Percentiles rank a stretch among this genome's conserved stretches.
Conservation (phyloP, 2,329 filamentous ascomycete species). For the Aspergillus hortae region DNA sequence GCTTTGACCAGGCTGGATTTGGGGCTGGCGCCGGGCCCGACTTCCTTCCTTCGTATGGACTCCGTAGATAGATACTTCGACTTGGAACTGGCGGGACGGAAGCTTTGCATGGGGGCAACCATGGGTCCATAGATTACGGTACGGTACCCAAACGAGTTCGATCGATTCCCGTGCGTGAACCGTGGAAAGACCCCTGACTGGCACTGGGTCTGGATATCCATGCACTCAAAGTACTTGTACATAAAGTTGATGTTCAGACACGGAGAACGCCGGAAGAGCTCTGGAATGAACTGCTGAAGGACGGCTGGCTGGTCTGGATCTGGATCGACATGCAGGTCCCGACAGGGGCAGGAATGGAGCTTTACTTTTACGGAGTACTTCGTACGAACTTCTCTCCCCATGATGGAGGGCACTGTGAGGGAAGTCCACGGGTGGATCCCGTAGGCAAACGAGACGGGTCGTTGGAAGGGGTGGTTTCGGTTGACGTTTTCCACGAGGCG, state of each 20-base stretch:
- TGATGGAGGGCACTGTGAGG: background rate
- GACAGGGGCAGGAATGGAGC: background rate
- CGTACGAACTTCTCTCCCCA: background rate
- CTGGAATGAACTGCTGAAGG: background rate
- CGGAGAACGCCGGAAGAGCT: background rate
- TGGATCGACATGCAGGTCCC: constrained; percentile 1
- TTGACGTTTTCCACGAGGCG: background rate
- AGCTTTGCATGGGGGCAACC: background rate
- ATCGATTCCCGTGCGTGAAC: background rate
- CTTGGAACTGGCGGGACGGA: background rate
- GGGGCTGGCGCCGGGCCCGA: background rate
- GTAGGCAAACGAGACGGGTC: background rate
- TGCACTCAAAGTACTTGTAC: too few species aligned
- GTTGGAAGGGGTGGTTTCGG: background rate
- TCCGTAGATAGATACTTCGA: background rate
- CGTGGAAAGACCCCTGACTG: background rate
- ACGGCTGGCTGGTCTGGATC: background rate
- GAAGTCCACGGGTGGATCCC: background rate
- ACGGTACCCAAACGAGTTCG: background rate
- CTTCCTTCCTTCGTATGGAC: background rate
- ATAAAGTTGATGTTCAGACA: background rate
- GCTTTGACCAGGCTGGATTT: background rate
- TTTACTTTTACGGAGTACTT: too few species aligned
- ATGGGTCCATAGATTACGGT: background rate
- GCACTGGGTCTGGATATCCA: background rate